Base-by-base conservation (phyloP, 2,329 filamentous ascomycete species). In the Aspergillus fijiensis region DNA sequence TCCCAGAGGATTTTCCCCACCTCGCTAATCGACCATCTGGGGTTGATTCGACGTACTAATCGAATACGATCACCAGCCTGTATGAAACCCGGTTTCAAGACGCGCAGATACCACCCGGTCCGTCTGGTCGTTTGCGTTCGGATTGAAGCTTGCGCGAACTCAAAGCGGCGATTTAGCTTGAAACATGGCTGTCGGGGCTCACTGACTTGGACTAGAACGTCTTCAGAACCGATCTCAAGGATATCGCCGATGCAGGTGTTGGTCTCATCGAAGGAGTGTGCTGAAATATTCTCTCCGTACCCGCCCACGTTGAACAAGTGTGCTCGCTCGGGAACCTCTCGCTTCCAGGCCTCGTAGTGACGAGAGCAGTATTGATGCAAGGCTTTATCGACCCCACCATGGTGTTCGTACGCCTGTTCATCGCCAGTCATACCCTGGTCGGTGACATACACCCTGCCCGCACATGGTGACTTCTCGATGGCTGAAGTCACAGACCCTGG, bases 101-200 rank as follows among this genome's bases (percentile, higher is more conserved):
- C 83, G 2, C 86, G 82, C 64, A 88, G 89, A 69, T 88, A 84
- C 87, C 86, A 89, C 0, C 87, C 87, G 0, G 86, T 88, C 1
- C 86, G 81, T 59, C 83, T 83, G 2, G 76, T 77, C 62, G 81
- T 79, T 73, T 84, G 87, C 0, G 85, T 84, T 21, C 80, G 76
- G 0, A 82, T 82, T 4, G 86, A 84, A 72, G 89, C 88, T 61
- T 86, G 83, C 66, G 84, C 85, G 10, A 87, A 75, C 35, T 82
- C 79, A 70, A 89, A 89, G 1, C 87, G 84, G 66, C 89, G 86
- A 69, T 89, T 89, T 9, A 89, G 80, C 69, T 89, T 89, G 76
- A 84, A 89, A 74, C 87, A 89, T 10, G 87, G 87, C 64, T 86
- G 82, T 16, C 87, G 80, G 0, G 87, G 87, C 25, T 88, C 75